Percentiles rank a stretch among this genome's conserved stretches.
Conservation (phyloP, 257 asterid species). For the Nicotiana knightiana region DNA sequence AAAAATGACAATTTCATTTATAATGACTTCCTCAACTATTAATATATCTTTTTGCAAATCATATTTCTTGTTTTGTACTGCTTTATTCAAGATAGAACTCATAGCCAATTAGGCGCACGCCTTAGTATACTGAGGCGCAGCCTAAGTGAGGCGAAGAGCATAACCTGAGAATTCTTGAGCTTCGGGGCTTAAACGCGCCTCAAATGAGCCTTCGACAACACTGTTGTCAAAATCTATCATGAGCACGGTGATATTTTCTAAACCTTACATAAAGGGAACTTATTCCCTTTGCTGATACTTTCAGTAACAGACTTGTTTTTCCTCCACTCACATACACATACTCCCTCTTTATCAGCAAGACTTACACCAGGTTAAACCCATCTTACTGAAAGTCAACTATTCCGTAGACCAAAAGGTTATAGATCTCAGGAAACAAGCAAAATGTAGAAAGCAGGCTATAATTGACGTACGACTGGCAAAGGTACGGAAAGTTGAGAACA, state of each 20-base stretch:
- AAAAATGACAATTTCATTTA: too few species aligned
- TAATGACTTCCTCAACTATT: too few species aligned
- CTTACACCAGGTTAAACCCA: not conserved
- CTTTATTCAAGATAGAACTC: too few species aligned
- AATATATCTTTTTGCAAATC: too few species aligned
- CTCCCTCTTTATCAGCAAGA: not conserved
- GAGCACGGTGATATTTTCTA: not conserved
- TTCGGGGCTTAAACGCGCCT: too few species aligned
- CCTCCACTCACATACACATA: not conserved
- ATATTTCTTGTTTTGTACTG: too few species aligned
- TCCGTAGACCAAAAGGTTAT: not conserved
- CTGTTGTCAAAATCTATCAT: not conserved
- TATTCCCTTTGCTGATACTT: not conserved
- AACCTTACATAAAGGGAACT: not conserved
- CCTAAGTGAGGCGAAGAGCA: too few species aligned
- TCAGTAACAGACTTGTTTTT: not conserved
- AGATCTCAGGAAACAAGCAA: not conserved
- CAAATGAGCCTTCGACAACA: too few species aligned
- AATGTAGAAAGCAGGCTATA: not conserved
- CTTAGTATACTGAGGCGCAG: too few species aligned
- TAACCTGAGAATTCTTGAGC: too few species aligned
- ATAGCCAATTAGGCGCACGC: too few species aligned
- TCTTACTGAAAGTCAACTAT: not conserved
- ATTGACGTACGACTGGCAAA: not conserved
- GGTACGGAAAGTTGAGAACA: not conserved